Percentiles rank a stretch among this genome's conserved stretches.
Evolutionary conservation across 148 eudicot genomes (phyloP).

Genomic region (Rhododendron williamsianum): DNA sequence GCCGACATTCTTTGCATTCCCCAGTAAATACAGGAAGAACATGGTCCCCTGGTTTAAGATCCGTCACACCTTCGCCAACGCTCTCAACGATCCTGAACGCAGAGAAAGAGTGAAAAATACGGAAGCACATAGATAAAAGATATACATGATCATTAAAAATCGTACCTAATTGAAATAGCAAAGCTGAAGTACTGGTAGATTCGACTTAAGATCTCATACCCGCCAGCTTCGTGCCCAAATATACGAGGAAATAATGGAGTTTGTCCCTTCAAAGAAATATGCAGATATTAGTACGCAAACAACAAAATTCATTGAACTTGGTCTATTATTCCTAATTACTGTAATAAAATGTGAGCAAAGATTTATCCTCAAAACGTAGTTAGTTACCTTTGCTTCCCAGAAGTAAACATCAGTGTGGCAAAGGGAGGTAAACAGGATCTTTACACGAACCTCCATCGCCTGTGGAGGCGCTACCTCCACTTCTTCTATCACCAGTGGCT

Average conservation of each 20-base stretch:
- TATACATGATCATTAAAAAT: background rate
- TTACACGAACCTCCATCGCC: constrained; percentile 28
- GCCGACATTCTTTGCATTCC: constrained; percentile 34
- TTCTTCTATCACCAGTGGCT: constrained; percentile 47
- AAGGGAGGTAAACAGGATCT: constrained; percentile 35
- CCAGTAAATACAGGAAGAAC: constrained; percentile 37
- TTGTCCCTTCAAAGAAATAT: constrained; percentile 13
- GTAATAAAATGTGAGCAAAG: background rate
- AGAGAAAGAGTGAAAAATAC: background rate
- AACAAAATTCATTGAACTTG: background rate
- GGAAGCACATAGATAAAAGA: background rate
- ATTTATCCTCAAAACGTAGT: background rate
- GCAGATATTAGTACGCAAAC: background rate
- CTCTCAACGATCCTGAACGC: constrained; percentile 32
- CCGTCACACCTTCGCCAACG: constrained; percentile 31
- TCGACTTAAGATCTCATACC: constrained; percentile 18
- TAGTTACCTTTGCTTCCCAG: constrained; percentile 34
- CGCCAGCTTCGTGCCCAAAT: constrained; percentile 49
- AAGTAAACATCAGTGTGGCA: constrained; percentile 35
- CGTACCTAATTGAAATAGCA: background rate
- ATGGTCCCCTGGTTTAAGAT: constrained; percentile 32
- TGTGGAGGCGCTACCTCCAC: constrained; percentile 46
- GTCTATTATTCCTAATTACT: background rate
- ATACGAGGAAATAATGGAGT: constrained; percentile 33
- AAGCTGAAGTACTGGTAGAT: background rate